Conservation (phyloP, 331 rosid genomes). For the Dryas integrifolia region DNA sequence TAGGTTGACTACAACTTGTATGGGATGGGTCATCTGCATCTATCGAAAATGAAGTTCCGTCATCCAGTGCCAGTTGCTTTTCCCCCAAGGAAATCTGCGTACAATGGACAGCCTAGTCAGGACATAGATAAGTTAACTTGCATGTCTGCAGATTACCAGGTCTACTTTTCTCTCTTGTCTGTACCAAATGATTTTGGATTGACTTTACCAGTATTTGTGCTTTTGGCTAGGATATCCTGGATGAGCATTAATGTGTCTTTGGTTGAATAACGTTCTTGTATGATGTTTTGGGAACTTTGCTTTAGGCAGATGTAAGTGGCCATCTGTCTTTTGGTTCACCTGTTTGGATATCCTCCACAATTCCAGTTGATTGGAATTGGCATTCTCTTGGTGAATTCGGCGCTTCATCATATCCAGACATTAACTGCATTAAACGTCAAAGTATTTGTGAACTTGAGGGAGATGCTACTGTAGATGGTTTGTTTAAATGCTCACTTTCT, state of each 20-base stretch:
- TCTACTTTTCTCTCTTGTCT: constrained; percentile 23
- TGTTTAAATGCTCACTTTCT: constrained; percentile 34
- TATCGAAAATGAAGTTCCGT: constrained; percentile 79
- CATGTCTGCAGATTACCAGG: constrained; percentile 36
- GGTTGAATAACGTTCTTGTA: constrained; percentile 22
- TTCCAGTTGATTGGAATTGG: constrained; percentile 72
- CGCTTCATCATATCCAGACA: constrained; percentile 38
- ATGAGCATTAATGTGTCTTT: constrained; percentile 15
- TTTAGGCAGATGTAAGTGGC: constrained; percentile 58
- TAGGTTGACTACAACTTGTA: constrained; percentile 89
- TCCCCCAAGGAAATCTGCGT: constrained; percentile 33
- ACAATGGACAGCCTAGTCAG: constrained; percentile 33
- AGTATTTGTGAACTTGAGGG: constrained; percentile 92
- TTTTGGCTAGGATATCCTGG: background rate
- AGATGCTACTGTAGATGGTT: constrained; percentile 79
- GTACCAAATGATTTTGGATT: constrained; percentile 4
- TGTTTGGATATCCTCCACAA: constrained; percentile 59
- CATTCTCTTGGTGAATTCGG: constrained; percentile 39
- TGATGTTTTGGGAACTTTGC: constrained; percentile 29
- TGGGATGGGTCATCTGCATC: constrained; percentile 86
- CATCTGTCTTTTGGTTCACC: constrained; percentile 41
- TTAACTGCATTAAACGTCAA: constrained; percentile 49
- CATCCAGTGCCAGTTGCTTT: constrained; percentile 61
- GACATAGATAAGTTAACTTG: constrained; percentile 39
- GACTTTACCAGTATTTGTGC: background rate